Base-by-base conservation (phyloP, 176 grass and related monocot species). In the Aegilops bicornis region DNA sequence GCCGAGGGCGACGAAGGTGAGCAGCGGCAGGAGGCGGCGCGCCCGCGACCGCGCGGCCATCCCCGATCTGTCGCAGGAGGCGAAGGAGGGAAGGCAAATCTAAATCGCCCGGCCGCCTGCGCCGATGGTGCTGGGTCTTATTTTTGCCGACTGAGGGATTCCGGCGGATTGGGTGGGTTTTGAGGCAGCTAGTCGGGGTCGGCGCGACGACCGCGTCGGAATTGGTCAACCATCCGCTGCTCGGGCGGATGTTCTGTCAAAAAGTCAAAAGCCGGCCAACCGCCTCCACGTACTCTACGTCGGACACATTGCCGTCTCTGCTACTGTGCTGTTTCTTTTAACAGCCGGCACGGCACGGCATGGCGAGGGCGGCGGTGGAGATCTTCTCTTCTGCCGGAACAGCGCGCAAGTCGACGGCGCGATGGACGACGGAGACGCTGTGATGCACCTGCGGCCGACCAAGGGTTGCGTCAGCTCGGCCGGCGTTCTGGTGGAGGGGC, bases 1-100 rank as follows among this genome's bases (percentile, higher is more conserved):
- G 27, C 88, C 91, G 66, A 93, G 85, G 64, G 91, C 69, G 85
- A 93, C 82, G 88, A 90, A 88, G 88, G 91, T 93, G 72, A 88
- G 82, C n/a, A 93, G 65, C 78, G 88, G 82, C 69, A 93, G 78
- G 48, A 90, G 19, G 32, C 83, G 75, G 68, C 83, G 82, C 64
- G 78, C 56, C 58, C 84, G 79, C 66, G 80, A 87, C 82, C 81
- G 81, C 56, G 16, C 16, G 50, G 77, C 80, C 91, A 92, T 92
- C 71, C 4, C 56, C 15, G 69, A 84, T 52, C 67, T 76, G 36
- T 7, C 69, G 1, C 32, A 4, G 40, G 47, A n/a, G 62, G 11
- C 4, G 29, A 4, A 30, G n/a, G 78, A 66, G 61, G 48, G 19
- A 15, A 20, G n/a, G 6, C 29, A 54, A 60, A 60, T 29, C 13